A percentile compares a stretch with the other conserved stretches of the same genome.
Conservation (phyloP, 2,329 filamentous ascomycete genomes). For the Penicillium aurantiogriseum region DNA sequence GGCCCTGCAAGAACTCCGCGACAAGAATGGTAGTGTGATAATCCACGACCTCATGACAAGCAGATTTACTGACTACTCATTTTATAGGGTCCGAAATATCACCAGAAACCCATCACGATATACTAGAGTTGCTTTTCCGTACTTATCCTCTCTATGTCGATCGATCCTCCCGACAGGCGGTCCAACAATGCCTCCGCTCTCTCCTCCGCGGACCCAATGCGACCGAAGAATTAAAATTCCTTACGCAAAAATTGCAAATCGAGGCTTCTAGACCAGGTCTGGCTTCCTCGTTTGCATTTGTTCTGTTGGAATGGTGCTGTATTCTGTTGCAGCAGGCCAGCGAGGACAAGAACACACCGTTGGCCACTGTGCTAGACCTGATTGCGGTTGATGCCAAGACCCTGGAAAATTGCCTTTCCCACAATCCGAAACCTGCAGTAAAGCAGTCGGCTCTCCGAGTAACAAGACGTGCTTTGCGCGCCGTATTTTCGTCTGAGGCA, state of each 20-base stretch:
- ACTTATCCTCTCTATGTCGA: conserved; percentile 88
- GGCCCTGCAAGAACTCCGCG: conserved; percentile 46
- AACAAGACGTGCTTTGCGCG: conserved; percentile 75
- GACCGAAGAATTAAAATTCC: conserved; percentile 47
- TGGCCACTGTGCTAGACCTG: conserved; percentile 58
- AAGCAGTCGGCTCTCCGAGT: conserved; percentile 72
- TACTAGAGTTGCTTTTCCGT: conserved; percentile 75
- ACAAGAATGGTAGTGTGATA: conserved; percentile 40
- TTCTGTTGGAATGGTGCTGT: conserved; percentile 86
- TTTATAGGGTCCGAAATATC: conserved; percentile 35
- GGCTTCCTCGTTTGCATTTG: conserved; percentile 77
- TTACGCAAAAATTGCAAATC: conserved; percentile 65
- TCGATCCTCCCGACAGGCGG: conserved; percentile 76
- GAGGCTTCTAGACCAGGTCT: conserved; percentile 77
- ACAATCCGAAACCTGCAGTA: conserved; percentile 62
- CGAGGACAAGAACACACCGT: conserved; percentile 64
- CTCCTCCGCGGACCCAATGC: conserved; percentile 63
- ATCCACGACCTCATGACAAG: background rate
- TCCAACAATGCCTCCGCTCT: conserved; percentile 73
- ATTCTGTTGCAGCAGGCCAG: conserved; percentile 71
- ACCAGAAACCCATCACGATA: conserved; percentile 34
- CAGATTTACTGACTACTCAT: conserved; percentile 15
- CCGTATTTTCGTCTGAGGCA: conserved; percentile 61
- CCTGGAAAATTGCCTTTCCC: conserved; percentile 73
- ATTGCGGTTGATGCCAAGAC: conserved; percentile 68